Evolutionary conservation across 768 basidiomycete genomes (phyloP), one percentile per base, ranked within the genome.

Genomic region (Leccinum disarticulatum): DNA sequence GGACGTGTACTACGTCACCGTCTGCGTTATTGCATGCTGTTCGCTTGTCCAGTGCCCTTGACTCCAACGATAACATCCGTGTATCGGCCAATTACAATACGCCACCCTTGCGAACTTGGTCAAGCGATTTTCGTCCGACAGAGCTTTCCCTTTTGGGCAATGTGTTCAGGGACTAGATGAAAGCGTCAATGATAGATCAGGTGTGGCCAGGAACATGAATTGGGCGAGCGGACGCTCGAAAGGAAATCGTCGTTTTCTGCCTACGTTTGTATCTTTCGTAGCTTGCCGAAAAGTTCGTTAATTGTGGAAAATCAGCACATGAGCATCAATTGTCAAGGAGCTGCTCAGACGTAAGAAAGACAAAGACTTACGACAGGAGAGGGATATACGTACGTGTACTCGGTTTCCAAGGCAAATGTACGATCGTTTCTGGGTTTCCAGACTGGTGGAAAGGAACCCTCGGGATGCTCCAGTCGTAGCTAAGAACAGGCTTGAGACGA

Each of bases 221-320:
- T 84, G 80, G 3, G 76, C 76, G 53, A 95, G 81, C 93, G 22
- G 22, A 22, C 22, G 3, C 81, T 70, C 1, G 80, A 72, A 15
- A 79, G 79, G 22, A 85, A 83, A 50, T 93, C 91, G 38, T 95
- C 91, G 61, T 95, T 93, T 68, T 96, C 93, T 0, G 84, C 82
- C 54, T 95, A 74, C 76, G 86, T 91, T 56, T 93, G 82, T 93
- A 97, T 96, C 79, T 95, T 95, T 63, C 95, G 86, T 41, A 22
- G 22, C 98, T 4, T 25, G 3, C 25, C 3, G 25, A 25, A 4
- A 25, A 25, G 25, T 25, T 25, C 25, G 25, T 25, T 25, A 25
- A 2, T 4, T 25, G 25, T 25, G 25, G 25, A 2, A 25, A 25
- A 25, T 25, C 25, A 25, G 25, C 25, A 25, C 25, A 25, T 25